Percentiles rank a stretch among this genome's conserved stretches.
These are phyloP conservation scores for Eleusine coracana DNA, from an alignment of 176 grass and related monocot genomes.

Conservation along the genomic window DNA sequence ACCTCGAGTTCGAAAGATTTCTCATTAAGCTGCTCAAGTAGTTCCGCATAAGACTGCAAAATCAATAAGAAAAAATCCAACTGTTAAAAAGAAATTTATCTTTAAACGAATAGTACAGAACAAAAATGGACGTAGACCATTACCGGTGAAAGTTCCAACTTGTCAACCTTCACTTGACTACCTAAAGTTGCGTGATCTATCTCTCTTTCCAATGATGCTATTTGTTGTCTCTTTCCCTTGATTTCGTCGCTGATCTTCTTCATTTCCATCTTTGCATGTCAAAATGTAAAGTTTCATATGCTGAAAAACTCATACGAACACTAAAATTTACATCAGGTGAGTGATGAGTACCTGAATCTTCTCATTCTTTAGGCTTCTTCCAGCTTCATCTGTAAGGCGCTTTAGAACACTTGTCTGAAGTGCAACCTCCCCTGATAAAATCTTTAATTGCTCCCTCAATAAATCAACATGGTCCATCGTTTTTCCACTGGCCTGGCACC, in stretches of 20 bases:
- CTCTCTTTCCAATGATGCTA: conserved; percentile 84
- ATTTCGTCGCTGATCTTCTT: conserved; percentile 89
- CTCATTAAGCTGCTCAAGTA: conserved; percentile 91
- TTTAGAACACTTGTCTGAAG: conserved; percentile 93
- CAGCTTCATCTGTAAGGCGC: conserved; percentile 76
- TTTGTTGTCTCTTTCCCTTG: conserved; percentile 78
- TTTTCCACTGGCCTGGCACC: conserved; percentile 78
- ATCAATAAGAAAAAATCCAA: conserved; percentile 36
- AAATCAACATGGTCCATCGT: conserved; percentile 93
- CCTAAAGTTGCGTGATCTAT: conserved; percentile 71
- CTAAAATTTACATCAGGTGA: conserved; percentile 27
- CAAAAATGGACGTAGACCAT: conserved; percentile 36
- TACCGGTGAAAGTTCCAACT: conserved; percentile 73
- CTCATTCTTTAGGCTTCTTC: conserved; percentile 69
- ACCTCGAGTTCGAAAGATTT: conserved; percentile 99
- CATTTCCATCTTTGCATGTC: conserved; percentile 80
- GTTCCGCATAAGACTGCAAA: conserved; percentile 80
- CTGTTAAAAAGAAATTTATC: conserved; percentile 30
- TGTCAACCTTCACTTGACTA: conserved; percentile 66
- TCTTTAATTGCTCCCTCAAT: conserved; percentile 91
- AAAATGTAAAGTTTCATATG: conserved; percentile 32
- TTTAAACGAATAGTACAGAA: conserved; percentile 20
- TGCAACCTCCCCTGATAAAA: conserved; percentile 93
- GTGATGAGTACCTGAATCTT: conserved; percentile 73
- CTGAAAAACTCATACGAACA: conserved; percentile 44